phyloP scores from a whole-genome alignment of 345 rosid genomes.

The Corymbia maculata region DNA sequence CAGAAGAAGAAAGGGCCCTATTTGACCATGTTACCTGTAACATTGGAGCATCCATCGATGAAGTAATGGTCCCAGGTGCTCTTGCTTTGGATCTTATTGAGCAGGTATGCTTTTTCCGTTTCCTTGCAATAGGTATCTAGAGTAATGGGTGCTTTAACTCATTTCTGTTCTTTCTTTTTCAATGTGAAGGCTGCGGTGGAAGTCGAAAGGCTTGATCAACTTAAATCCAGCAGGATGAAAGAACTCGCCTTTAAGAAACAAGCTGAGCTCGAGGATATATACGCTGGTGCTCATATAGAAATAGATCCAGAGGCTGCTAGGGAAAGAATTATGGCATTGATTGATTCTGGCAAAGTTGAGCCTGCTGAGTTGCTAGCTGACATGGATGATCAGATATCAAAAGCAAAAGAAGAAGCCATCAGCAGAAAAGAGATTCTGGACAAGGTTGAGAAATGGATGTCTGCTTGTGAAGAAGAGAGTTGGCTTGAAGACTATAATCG shows the following conservation, averaged over 20 bases:
- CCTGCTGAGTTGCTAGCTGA: constrained; percentile 88
- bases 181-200: constrained; percentile 70
- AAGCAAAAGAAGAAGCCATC: constrained; percentile 82
- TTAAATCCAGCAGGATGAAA: constrained; percentile 91
- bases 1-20: constrained; percentile 66
- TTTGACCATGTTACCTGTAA: constrained; percentile 89
- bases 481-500: constrained; percentile 98
- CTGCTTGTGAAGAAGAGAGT: constrained; percentile 99
- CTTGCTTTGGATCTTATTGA: constrained; percentile 85
- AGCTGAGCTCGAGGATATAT: constrained; percentile 91
- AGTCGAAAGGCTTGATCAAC: constrained; percentile 91
- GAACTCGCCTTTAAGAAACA: constrained; percentile 94
- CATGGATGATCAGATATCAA: constrained; percentile 86
- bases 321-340: constrained; percentile 66
- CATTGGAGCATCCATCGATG: constrained; percentile 75
- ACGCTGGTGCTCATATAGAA: constrained; percentile 65
- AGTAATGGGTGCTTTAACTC: neutral
- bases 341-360: constrained; percentile 83
- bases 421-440: constrained; percentile 97
- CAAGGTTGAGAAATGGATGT: constrained; percentile 99
- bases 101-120: constrained; percentile 38
- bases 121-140: neutral
- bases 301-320: constrained; percentile 79
- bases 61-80: constrained; percentile 74
- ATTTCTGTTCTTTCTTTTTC: neutral